A percentile compares a stretch with the other conserved stretches of the same genome.
phyloP scores from a whole-genome alignment of 2,329 filamentous ascomycete species.

The Sporothrix humicola region DNA sequence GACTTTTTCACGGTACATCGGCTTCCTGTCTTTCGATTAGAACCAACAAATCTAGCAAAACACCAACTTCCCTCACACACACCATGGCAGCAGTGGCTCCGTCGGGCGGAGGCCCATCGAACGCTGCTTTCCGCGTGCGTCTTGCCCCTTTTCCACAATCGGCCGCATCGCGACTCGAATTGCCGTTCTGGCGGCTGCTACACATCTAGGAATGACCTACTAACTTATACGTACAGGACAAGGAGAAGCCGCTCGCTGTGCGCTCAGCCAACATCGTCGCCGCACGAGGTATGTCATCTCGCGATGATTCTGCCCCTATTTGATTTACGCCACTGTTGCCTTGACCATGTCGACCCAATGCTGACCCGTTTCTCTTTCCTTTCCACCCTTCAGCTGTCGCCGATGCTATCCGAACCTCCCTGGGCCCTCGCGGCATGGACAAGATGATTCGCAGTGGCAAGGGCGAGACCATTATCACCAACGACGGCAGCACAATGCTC shows the following conservation, averaged over 20 bases:
- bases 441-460: constrained; percentile 99
- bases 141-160: constrained; percentile 36
- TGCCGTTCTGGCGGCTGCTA: background rate
- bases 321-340: background rate
- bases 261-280: constrained; percentile 96
- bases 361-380: constrained; percentile 37
- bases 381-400: constrained; percentile 71
- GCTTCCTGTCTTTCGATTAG: background rate
- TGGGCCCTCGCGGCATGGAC: constrained; percentile 97
- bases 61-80: constrained; percentile 1
- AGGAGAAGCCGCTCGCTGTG: constrained; percentile 98
- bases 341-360: background rate
- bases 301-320: constrained; percentile 3
- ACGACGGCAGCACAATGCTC: constrained; percentile 99
- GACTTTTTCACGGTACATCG: background rate
- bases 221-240: constrained; percentile 60
- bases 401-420: constrained; percentile 95
- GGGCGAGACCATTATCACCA: constrained; percentile 98
- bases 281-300: constrained; percentile 73
- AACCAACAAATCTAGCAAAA: background rate
- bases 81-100: constrained; percentile 55
- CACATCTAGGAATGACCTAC: background rate
- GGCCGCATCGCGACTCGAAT: background rate
- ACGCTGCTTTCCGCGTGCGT: constrained; percentile 64
- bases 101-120: constrained; percentile 51